phyloP scores from a whole-genome alignment of 1,284 basidiomycete genomes.

The Pseudozyma thailandica region DNA sequence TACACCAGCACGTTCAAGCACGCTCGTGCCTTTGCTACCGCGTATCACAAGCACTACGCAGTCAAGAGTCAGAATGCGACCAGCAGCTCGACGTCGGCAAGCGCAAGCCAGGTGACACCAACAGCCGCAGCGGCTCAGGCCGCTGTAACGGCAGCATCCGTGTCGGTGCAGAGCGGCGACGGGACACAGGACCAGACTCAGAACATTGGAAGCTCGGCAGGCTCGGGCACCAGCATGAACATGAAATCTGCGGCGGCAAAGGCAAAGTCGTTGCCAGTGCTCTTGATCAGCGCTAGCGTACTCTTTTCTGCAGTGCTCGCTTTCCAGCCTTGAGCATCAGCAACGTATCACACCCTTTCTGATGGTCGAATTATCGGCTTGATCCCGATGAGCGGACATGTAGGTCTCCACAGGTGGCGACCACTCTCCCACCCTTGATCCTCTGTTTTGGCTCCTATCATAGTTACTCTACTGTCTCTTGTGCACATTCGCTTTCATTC shows the following conservation, averaged over 20 bases:
- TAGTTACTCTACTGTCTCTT: not conserved
- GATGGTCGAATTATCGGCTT: no score
- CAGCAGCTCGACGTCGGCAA: constrained; percentile 8
- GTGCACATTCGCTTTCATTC: constrained; percentile 1
- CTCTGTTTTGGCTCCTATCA: not conserved
- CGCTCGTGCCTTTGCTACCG: constrained; percentile 30
- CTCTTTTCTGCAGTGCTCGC: constrained; percentile 30
- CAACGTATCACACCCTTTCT: no score
- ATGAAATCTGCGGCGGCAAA: constrained; percentile 24
- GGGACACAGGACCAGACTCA: not conserved
- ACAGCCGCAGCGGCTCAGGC: constrained; percentile 10
- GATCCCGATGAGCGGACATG: constrained; percentile 1
- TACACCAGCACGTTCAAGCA: constrained; percentile 30
- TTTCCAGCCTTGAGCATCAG: constrained; percentile 15
- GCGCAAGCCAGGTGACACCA: constrained; percentile 7
- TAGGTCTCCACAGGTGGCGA: constrained; percentile 31
- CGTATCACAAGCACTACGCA: constrained; percentile 26
- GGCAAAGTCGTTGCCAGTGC: constrained; percentile 22
- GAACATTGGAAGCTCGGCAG: constrained; percentile 5
- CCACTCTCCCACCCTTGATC: constrained; percentile 13
- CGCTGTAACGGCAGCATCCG: constrained; percentile 5
- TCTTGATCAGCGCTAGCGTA: constrained; percentile 19
- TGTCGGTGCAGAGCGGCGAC: not conserved
- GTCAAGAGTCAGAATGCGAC: constrained; percentile 12
- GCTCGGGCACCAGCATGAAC: constrained; percentile 20